Base-by-base conservation (phyloP, 192 early-diverging fungal species). In the Linnemannia exigua region DNA sequence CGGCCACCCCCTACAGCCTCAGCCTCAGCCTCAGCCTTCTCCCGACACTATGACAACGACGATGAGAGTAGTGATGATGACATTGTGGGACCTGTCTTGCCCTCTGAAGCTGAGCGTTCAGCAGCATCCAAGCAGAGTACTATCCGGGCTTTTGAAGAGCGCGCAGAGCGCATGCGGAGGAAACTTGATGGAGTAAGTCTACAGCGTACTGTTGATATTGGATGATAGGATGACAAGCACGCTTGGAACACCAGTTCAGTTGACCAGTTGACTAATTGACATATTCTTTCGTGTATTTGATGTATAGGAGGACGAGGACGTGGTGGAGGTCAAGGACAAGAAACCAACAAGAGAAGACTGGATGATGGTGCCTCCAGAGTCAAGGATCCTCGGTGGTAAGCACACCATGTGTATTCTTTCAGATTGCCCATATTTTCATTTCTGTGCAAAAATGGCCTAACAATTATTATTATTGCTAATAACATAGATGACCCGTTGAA, bases 321-420 rank as follows among this genome's bases (percentile, higher is more conserved):
- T 63, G 6, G 47, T 3, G 36, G 46, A 47, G 72, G 37, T 28
- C 51, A 82, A 81, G 70, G 71, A 78, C 19, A 72, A 72, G 68
- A 78, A 74, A 44, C 61, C 75, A 50, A 17, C 87, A 77, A 82
- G 92, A 77, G 92, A 89, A 41, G 92, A 93, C 41, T 93, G 92
- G 92, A 93, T 93, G 92, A 76, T 91, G 54, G 91, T 93, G 7
- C 92, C 92, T 48, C 92, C 92, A 46, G 88, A 92, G 71, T 80
- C 89, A 22, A 77, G 81, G 46, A 44, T 90, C 41, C 58, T 89
- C 28, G 87, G 73, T 47, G 80, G 84, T 80, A 80, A 50, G 52
- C 28, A 25, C 20, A n/a, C n/a, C n/a, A n/a, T n/a, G n/a, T n/a
- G 17, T 58, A 47, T 19, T 1, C 46, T 77, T 1, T 17, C 48